Percentiles rank a stretch among this genome's conserved stretches.
These are phyloP conservation scores for Sungouiella thailandica DNA, from an alignment of 805 yeast genomes.

Conservation along the genomic window DNA sequence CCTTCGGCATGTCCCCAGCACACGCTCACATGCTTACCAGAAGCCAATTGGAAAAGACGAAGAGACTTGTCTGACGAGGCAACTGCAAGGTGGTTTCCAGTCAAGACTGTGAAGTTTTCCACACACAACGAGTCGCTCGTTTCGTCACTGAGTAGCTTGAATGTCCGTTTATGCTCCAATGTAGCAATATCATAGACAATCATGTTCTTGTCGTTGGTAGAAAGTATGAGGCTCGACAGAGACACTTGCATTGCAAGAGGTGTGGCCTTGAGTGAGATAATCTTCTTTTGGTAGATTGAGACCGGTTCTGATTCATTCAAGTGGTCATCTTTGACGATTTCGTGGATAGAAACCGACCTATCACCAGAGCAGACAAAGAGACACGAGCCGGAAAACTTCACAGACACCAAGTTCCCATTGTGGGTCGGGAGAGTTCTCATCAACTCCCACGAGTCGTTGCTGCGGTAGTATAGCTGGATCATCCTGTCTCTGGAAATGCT, in stretches of 20 bases:
- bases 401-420: slow-evolving; percentile 45
- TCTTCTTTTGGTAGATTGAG: slow-evolving; percentile 35
- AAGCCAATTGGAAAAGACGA: slow-evolving; percentile 40
- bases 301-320: slow-evolving; percentile 1
- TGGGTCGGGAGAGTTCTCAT: slow-evolving; percentile 58
- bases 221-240: slow-evolving; percentile 40
- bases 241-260: slow-evolving; percentile 40
- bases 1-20: slow-evolving; percentile 54
- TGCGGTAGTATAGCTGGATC: slow-evolving; percentile 46
- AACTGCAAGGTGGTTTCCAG: slow-evolving; percentile 28
- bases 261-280: slow-evolving; percentile 46
- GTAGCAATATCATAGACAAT: slow-evolving; percentile 32
- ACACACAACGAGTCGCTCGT: slow-evolving; percentile 39
- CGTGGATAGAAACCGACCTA: slow-evolving; percentile 54
- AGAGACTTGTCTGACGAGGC: slow-evolving; percentile 57
- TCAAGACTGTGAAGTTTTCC: slow-evolving; percentile 36
- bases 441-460: slow-evolving; percentile 40
- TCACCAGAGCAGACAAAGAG: slow-evolving; percentile 58
- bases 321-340: slow-evolving; percentile 19
- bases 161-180: slow-evolving; percentile 29
- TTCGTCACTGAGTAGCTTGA: slow-evolving; percentile 38
- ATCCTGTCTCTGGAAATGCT: slow-evolving; percentile 59
- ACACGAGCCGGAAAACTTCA: slow-evolving; percentile 24
- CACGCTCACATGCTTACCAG: slow-evolving; percentile 44
- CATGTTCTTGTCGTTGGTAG: slow-evolving; percentile 49